Percentiles rank a stretch among this genome's conserved stretches.
Evolutionary conservation across 2,329 filamentous ascomycete species (phyloP).

Genomic region (Pseudocercospora macadamiae): DNA sequence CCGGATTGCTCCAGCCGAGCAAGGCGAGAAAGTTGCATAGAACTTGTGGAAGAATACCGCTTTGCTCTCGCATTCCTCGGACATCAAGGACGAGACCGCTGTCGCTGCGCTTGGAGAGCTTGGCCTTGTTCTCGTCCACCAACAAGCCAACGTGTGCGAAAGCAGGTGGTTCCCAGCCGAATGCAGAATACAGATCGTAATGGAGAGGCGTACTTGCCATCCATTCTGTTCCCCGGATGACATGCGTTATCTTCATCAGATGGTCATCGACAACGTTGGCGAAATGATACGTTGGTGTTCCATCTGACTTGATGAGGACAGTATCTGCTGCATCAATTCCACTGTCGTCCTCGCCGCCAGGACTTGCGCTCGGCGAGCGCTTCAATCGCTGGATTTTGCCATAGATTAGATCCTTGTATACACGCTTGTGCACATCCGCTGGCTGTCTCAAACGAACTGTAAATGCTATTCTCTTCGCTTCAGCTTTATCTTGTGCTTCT

Average conservation of each 20-base stretch:
- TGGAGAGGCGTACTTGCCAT: constrained; percentile 88
- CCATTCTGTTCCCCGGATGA: constrained; percentile 95
- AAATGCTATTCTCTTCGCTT: neutral
- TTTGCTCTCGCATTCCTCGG: constrained; percentile 56
- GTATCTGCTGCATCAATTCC: constrained; percentile 72
- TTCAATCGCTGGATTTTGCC: constrained; percentile 59
- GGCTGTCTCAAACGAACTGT: constrained; percentile 76
- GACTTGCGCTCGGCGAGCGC: constrained; percentile 30
- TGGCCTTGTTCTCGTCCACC: constrained; percentile 51
- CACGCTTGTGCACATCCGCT: constrained; percentile 58
- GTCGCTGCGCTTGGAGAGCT: constrained; percentile 74
- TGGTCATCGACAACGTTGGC: constrained; percentile 98
- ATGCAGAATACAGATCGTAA: constrained; percentile 57
- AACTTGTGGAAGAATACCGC: constrained; percentile 65
- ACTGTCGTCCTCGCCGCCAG: constrained; percentile 37
- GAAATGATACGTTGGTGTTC: constrained; percentile 92
- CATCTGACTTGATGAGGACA: constrained; percentile 87
- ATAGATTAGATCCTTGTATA: constrained; percentile 78
- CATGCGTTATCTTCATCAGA: constrained; percentile 92
- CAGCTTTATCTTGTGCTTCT: constrained; percentile 61
- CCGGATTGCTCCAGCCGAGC: constrained; percentile 76
- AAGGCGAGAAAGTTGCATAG: constrained; percentile 83
- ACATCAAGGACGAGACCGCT: constrained; percentile 58
- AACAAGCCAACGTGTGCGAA: constrained; percentile 56
- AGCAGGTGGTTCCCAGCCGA: constrained; percentile 51